Evolutionary conservation across 352 stramenopile species (phyloP).

Genomic region (Phytophthora pini): DNA sequence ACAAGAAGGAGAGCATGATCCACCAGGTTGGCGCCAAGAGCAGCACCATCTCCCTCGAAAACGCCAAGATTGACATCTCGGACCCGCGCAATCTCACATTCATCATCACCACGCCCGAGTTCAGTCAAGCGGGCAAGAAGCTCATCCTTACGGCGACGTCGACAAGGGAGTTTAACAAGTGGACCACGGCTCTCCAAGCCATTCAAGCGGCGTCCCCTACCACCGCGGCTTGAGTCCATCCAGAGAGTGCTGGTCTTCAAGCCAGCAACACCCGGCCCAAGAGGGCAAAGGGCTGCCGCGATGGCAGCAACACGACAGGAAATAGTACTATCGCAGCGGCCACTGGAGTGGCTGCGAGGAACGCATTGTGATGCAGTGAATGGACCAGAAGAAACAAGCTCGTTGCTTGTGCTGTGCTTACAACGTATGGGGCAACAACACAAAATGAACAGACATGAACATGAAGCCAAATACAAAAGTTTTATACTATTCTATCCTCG

Average conservation of each 20-base stretch:
- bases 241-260: slow-evolving; percentile 6
- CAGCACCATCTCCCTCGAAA: slow-evolving; percentile 66
- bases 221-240: slow-evolving; percentile 47
- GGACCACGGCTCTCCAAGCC: slow-evolving; percentile 68
- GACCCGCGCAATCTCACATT: slow-evolving; percentile 76
- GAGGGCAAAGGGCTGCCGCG: slow-evolving; percentile 15
- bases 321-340: slow-evolving; percentile 34
- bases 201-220: slow-evolving; percentile 45
- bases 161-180: slow-evolving; percentile 88
- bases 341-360: slow-evolving; percentile 11
- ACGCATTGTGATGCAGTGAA: slow-evolving; percentile 32
- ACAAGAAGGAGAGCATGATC: slow-evolving; percentile 81
- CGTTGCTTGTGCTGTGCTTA: slow-evolving; percentile 39
- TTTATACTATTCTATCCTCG: slow-evolving; percentile 32
- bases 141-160: slow-evolving; percentile 79
- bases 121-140: slow-evolving; percentile 78
- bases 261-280: slow-evolving; percentile 14
- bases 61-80: slow-evolving; percentile 71
- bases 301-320: slow-evolving; percentile 34
- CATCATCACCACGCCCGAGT: slow-evolving; percentile 80
- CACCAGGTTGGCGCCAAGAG: slow-evolving; percentile 78
- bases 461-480: slow-evolving; percentile 39
- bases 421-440: slow-evolving; percentile 25
- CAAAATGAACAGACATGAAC: slow-evolving; percentile 25
- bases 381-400: slow-evolving; percentile 21